Base-by-base conservation (phyloP, 306 rosid species). In the Casuarina glauca region DNA sequence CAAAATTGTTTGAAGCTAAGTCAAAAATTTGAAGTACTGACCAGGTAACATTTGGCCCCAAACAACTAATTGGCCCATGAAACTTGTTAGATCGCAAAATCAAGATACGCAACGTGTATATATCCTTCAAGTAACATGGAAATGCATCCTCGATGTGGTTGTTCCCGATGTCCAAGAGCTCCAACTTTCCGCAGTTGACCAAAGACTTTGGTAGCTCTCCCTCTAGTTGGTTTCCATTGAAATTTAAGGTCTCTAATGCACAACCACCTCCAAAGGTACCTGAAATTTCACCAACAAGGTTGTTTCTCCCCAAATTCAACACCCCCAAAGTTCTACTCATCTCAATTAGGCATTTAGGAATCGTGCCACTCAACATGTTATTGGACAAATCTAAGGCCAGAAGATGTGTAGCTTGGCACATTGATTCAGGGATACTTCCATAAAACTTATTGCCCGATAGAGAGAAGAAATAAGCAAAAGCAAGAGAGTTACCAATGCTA, bases 121-220 rank as follows among this genome's bases (percentile, higher is more conserved):
- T 81, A 0, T 20, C 11, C 20, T 58, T 77, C 85, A 84, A 70
- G 3, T 43, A 0, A 36, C 75, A 73, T 0, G 93, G 93, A 71
- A 81, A 85, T 0, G 0, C 2, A n/a, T 52, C 93, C 0, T 0
- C 5, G 0, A 89, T 7, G 3, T 73, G 19, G 57, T 87, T 89
- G 61, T 77, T 72, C n/a, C 88, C 90, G 45, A 85, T 75, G 83
- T 88, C 77, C 10, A 88, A 5, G 16, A 82, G 80, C 61, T 88
- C 85, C 10, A 88, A 44, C 11, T 2, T 0, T 38, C n/a, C 10
- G 78, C 89, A 89, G 1, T 63, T 71, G 4, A 38, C 43, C 0
- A 89, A 61, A 4, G 91, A 79, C 41, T 10, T 32, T 0, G 91
- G 89, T 57, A 89, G 42, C n/a, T 16, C 2, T 17, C 96, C 90